Evolutionary conservation across 768 basidiomycete genomes (phyloP).

Genomic region (Basidioascus undulatus): DNA sequence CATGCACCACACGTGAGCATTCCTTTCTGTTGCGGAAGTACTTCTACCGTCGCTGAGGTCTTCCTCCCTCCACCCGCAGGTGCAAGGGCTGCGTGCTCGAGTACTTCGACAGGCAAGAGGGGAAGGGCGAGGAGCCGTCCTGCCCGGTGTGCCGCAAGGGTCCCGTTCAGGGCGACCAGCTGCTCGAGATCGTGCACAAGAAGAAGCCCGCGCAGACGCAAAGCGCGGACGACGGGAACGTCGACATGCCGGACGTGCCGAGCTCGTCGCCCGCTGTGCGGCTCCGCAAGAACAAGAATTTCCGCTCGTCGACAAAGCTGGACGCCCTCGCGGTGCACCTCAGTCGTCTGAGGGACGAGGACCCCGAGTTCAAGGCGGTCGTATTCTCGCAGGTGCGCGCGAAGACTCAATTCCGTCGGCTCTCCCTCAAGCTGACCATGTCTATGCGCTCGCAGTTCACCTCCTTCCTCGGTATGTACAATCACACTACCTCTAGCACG

Average conservation of each 20-base stretch:
- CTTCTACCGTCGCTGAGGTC: constrained; percentile 2
- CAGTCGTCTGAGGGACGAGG: constrained; percentile 31
- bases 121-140: constrained; percentile 35
- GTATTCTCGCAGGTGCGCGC: constrained; percentile 35
- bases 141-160: constrained; percentile 47
- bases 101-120: constrained; percentile 41
- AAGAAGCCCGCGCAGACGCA: constrained; percentile 17
- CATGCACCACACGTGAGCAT: constrained; percentile 44
- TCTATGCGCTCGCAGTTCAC: constrained; percentile 39
- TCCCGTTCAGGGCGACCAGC: constrained; percentile 14
- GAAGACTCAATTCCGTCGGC: neutral
- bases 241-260: constrained; percentile 6
- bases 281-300: constrained; percentile 55
- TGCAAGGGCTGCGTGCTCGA: constrained; percentile 78
- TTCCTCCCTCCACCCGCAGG: constrained; percentile 19
- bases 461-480: constrained; percentile 56
- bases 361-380: constrained; percentile 48
- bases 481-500: neutral
- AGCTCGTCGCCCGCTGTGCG: constrained; percentile 20
- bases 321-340: constrained; percentile 55
- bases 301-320: constrained; percentile 74
- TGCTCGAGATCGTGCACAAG: constrained; percentile 16
- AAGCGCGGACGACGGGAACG: constrained; percentile 4
- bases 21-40: neutral
- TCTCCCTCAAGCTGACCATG: neutral